phyloP scores from a whole-genome alignment of 148 eudicot species.

The Cornus florida region DNA sequence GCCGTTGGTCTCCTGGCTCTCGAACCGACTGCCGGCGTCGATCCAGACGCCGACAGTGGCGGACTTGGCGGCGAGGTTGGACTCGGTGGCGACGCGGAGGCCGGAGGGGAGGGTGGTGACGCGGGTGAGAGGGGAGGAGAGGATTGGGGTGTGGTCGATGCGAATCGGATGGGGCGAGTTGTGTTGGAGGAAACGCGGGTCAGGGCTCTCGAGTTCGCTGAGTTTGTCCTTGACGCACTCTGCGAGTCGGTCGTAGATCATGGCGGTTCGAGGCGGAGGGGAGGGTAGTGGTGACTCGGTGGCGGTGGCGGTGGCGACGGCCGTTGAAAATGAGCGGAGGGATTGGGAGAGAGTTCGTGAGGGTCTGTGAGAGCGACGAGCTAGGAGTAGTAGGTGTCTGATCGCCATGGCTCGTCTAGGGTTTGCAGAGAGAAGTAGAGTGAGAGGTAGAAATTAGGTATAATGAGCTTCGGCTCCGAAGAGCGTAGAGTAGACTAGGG shows the following conservation, averaged over 20 bases:
- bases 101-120: constrained; percentile 73
- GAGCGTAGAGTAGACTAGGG: no score
- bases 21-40: constrained; percentile 79
- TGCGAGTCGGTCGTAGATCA: constrained; percentile 74
- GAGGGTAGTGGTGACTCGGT: constrained; percentile 22
- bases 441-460: no score
- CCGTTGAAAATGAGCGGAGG: constrained; percentile 28
- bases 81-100: constrained; percentile 73
- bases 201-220: constrained; percentile 44
- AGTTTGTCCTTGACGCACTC: constrained; percentile 58
- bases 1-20: constrained; percentile 62
- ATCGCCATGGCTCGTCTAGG: constrained; percentile 49
- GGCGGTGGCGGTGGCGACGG: constrained; percentile 26
- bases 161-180: constrained; percentile 65
- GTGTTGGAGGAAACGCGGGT: constrained; percentile 57
- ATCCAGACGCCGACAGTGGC: constrained; percentile 96
- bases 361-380: constrained; percentile 31
- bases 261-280: constrained; percentile 50
- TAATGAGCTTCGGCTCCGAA: no score
- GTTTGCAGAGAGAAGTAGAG: neutral
- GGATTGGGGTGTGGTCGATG: constrained; percentile 54
- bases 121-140: constrained; percentile 50
- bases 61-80: constrained; percentile 43
- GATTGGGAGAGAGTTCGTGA: constrained; percentile 7
- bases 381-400: constrained; percentile 51